Evolutionary conservation across 176 grass and related monocot species (phyloP).

Genomic region (Rhipidocladum racemiflorum): DNA sequence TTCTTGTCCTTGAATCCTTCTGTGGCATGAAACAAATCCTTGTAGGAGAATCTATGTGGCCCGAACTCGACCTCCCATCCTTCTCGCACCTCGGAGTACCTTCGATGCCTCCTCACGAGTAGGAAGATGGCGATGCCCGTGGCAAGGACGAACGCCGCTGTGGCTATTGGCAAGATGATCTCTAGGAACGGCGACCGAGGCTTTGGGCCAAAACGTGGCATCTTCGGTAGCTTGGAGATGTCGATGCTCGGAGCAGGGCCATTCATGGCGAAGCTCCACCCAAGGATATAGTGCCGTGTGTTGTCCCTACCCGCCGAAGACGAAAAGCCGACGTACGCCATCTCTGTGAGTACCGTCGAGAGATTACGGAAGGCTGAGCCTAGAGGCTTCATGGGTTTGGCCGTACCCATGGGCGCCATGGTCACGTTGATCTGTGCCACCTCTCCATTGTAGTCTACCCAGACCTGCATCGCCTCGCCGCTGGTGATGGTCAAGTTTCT

Average conservation of each 20-base stretch:
- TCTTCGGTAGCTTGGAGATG: slow-evolving; percentile 30
- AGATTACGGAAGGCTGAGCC: not conserved
- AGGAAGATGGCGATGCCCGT: not conserved
- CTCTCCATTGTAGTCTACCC: not conserved
- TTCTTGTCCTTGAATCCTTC: not conserved
- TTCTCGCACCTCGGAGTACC: not conserved
- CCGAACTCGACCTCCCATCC: slow-evolving; percentile 7
- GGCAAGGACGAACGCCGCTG: not conserved
- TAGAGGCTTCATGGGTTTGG: not conserved
- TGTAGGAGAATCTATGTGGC: not conserved
- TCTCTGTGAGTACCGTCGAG: not conserved
- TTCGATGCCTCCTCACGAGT: not conserved
- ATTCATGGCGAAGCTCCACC: slow-evolving; percentile 54
- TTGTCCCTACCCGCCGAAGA: not conserved
- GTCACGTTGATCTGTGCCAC: not conserved
- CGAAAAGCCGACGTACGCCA: slow-evolving; percentile 10
- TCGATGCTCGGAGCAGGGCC: slow-evolving; percentile 26
- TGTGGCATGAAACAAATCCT: not conserved
- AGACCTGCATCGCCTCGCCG: not conserved
- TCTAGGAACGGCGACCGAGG: not conserved
- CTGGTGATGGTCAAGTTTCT: not conserved
- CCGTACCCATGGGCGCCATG: not conserved
- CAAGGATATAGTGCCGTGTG: slow-evolving; percentile 34
- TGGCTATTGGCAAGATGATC: not conserved
- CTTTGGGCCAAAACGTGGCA: slow-evolving; percentile 24